Base-by-base conservation (phyloP, 305 asterid species). In the Solanum chacoense region DNA sequence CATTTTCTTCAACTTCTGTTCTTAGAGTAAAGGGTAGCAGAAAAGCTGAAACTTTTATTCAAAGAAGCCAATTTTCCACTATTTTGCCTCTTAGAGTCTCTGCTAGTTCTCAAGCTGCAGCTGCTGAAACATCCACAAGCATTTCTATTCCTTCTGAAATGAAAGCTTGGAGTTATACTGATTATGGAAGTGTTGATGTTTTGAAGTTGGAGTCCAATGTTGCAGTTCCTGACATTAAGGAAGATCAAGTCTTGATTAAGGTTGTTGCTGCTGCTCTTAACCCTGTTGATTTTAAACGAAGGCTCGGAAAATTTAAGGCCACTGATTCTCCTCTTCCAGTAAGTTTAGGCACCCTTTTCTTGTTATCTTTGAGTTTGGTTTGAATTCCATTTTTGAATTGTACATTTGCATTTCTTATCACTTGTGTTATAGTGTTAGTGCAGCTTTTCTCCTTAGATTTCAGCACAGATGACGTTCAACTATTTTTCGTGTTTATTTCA, bases 271-370 rank as follows among this genome's bases (percentile, higher is more conserved):
- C 99, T 86, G 98, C 97, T 86, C 96, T 97, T 81, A 97, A 97
- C 34, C 99, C 99, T 16, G 93, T 97, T 84, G 99, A 97, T 93
- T 95, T 90, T 92, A 97, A 97, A 93, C 91, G 99, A 76, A 93
- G 96, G 88, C 88, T 89, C 0, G 99, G 99, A 20, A 94, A 95
- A 90, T 95, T 95, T 81, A 93, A 95, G 94, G 97, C 98, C 91
- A 91, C 98, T 35, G 99, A 96, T 94, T 95, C 99, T 1, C 98
- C 97, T 87, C 99, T 97, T 87, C 99, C 99, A 9, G 99, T 97
- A 94, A 92, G 86, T 42, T 40, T 37, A 10, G 10, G 3, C 42
- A 50, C 73, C 73, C 69, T 88, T 88, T 11, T 78, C 55, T 20
- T 59, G 75, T 31, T 24, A 63, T 65, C 11, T 75, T 76, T 83